Conservation (phyloP, 1,139 yeast genomes). For the Wickerhamomyces sp. region DNA sequence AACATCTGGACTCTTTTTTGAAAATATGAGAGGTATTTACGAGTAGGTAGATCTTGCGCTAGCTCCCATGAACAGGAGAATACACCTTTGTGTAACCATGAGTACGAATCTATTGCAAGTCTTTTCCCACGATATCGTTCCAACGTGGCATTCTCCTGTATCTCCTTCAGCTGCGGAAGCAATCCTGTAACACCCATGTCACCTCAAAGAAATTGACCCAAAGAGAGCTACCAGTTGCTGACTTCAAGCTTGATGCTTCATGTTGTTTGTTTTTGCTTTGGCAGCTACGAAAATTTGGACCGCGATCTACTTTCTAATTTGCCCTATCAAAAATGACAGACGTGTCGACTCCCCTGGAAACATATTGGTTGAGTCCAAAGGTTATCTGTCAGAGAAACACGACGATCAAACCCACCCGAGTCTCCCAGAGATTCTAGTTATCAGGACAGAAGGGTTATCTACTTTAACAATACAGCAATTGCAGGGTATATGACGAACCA, state of each 20-base stretch:
- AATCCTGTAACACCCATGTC: conserved; percentile 82
- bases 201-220: neutral
- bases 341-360: no score
- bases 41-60: conserved; percentile 66
- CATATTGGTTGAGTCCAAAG: no score
- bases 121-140: conserved; percentile 66
- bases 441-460: no score
- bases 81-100: conserved; percentile 92
- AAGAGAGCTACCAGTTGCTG: neutral
- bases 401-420: no score
- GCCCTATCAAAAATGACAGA: no score
- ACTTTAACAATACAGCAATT: no score
- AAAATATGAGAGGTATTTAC: conserved; percentile 54
- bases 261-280: neutral
- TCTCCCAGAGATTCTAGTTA: no score
- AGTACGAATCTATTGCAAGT: conserved; percentile 89
- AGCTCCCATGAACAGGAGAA: conserved; percentile 82
- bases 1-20: conserved; percentile 64
- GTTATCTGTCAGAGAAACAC: no score
- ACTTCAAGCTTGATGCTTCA: neutral
- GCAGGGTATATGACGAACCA: no score
- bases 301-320: no score
- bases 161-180: conserved; percentile 66
- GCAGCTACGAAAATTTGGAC: no score
- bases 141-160: conserved; percentile 57